Base-by-base conservation (phyloP, 371 early-diverging fungal genomes). In the Lichtheimia corymbifera region DNA sequence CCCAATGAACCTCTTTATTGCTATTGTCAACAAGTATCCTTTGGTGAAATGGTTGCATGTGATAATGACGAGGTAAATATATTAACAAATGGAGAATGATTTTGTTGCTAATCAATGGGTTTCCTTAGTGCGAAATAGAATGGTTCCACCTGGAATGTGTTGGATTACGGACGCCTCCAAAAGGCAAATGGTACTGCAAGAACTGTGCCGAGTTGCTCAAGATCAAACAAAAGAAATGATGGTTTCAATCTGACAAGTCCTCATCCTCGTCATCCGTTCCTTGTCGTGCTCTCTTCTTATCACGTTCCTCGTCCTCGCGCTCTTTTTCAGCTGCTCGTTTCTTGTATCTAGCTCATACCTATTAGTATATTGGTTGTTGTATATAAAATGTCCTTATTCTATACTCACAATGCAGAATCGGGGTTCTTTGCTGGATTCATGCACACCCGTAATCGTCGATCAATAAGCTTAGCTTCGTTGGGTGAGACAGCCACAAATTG, bases 121-220 rank as follows among this genome's bases (percentile, higher is more conserved):
- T 44, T 53, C 7, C 25, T 49, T 70, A 91, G 88, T 97, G 97
- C 66, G 90, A 90, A 42, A 88, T 91, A 54, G 93, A 95, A 73
- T 98, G 98, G 98, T 97, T 95, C 74, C 98, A 98, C 80, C 84
- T 90, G 64, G 87, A 84, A 35, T 98, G 98, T 73, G 94, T 95
- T 15, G 94, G 91, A 5, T 81, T 97, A 52, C 83, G 85, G 22
- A 78, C 80, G 13, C 88, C 88, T 11, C 94, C 94, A 12, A 90
- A 88, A 70, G 96, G 94, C 14, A 87, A 90, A 59, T 98, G 98
- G 98, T 93, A 87, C 63, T 98, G 98, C 71, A 83, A 85, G 18
- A 87, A 88, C 27, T 92, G 93, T 73, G 59, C 68, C 9, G 71
- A 68, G 30, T 77, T 82, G 40, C 60, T 76, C 35, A 84, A 84